Evolutionary conservation across 352 stramenopile genomes (phyloP), one percentile per base, ranked within the genome.

Genomic region (Pythium myriotylum): DNA sequence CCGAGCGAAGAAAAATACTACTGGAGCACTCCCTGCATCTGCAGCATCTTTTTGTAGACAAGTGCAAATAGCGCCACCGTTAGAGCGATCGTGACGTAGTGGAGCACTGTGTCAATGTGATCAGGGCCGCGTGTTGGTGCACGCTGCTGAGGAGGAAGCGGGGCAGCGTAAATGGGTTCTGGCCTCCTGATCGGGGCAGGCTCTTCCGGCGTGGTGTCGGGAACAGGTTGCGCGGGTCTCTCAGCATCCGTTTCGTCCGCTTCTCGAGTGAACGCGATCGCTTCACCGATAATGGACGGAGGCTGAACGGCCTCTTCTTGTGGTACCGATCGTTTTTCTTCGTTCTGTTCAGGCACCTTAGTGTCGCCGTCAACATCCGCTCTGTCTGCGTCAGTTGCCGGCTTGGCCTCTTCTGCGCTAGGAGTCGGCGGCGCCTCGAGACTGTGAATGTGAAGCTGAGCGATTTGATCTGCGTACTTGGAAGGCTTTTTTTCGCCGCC

Each of bases 391-490:
- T n/a, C n/a, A n/a, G n/a, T n/a, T n/a, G n/a, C n/a, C n/a, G n/a
- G n/a, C n/a, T n/a, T n/a, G n/a, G n/a, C n/a, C n/a, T n/a, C n/a
- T n/a, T n/a, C n/a, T n/a, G n/a, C n/a, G n/a, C n/a, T n/a, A 51
- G 19, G 49, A 16, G 48, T 41, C 40, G n/a, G 19, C 1, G 51
- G 54, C n/a, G 29, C 62, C 55, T 93, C 84, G 22, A 91, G 49
- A 54, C 74, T 88, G 70, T 94, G 85, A 49, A 94, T 79, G 55
- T 94, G 85, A 14, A 94, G 58, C 59, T 94, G 81, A 12, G 82
- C 81, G 65, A 94, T 94, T 54, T 94, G 85, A 10, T 79, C 78
- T 0, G 81, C 79, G 63, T 92, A 94, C 60, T 91, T 91, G 37
- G 78, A 88, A 1, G 79, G 73, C 13, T 80, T 77, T 3, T 46